Conservation (phyloP, 306 rosid genomes). For the Quercus glauca region DNA sequence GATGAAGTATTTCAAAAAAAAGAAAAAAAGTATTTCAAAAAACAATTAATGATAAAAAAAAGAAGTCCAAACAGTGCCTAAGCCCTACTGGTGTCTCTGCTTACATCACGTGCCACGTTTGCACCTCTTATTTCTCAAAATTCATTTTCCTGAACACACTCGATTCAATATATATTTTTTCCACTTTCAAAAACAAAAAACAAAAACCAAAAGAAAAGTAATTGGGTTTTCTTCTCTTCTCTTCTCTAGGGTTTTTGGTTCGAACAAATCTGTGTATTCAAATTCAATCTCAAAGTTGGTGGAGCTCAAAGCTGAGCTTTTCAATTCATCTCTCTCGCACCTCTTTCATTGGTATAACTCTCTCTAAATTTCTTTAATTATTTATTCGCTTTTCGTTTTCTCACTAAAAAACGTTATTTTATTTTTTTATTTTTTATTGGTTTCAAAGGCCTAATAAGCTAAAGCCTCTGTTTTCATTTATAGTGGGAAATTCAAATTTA, state of each 20-base stretch:
- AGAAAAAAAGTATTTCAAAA: no score
- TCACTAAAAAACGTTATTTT: neutral
- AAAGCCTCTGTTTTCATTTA: no score
- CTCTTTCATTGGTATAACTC: neutral
- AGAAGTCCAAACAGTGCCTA: no score
- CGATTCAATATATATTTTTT: neutral
- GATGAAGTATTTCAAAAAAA: no score
- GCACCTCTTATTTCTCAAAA: no score
- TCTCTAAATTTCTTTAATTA: no score
- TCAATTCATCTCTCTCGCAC: neutral
- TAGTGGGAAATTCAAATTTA: no score
- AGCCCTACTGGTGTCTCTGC: no score
- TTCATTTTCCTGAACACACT: neutral
- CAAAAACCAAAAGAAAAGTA: neutral
- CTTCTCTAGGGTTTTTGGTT: neutral
- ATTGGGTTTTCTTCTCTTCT: neutral
- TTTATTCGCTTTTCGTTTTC: neutral
- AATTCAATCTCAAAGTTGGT: no score
- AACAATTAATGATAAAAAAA: no score
- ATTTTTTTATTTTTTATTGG: neutral
- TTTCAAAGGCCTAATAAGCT: no score
- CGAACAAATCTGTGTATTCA: neutral
- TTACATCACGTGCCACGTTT: no score
- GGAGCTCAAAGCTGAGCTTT: neutral
- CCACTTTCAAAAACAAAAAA: neutral